Evolutionary conservation across 2,329 filamentous ascomycete genomes (phyloP), one percentile per base, ranked within the genome.

Genomic region (Hirsutella rhossiliensis): DNA sequence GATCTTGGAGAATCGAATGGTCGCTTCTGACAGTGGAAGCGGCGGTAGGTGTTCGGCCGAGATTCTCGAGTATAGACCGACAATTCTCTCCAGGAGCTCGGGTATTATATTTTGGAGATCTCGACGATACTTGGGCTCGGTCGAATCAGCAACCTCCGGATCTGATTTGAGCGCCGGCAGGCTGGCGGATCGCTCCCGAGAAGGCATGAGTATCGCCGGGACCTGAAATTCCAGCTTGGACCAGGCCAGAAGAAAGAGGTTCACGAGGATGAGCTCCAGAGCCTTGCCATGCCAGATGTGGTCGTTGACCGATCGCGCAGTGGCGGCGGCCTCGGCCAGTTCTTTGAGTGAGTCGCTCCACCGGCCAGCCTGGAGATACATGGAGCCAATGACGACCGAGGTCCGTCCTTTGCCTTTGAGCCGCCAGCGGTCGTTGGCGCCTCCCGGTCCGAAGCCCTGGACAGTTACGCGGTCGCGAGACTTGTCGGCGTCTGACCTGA

Each of bases 271-370:
- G 27, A 89, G 80, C 59, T 98, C 94, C 18, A 98, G 71, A 1
- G 87, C 89, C 63, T 97, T 97, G 17, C 86, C 92, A 64, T 96
- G 87, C 90, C 92, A 98, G n/a, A 97, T 62, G 62, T 95, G 87
- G 62, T 98, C 92, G 54, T 87, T 89, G 46, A 85, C 76, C 32
- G 79, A 80, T 54, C 87, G 83, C 15, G 87, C 83, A 52, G 82
- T 78, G 11, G 76, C 76, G 2, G 85, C 88, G 43, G 84, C 87
- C 47, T 96, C 90, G 11, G 79, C 71, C 19, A 96, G 75, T 57
- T 94, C 87, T 59, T 79, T 84, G 39, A 97, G 62, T 8, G 90
- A 89, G 64, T 97, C 89, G 40, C 73, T 77, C 88, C 92, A 96
- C 49, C 88, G 79, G 23, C 92, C 92, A 43, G 87, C 84, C 62